Evolutionary conservation across 352 stramenopile species (phyloP), one percentile per base, ranked within the genome.

Genomic region (Phytopythium kandeliae): DNA sequence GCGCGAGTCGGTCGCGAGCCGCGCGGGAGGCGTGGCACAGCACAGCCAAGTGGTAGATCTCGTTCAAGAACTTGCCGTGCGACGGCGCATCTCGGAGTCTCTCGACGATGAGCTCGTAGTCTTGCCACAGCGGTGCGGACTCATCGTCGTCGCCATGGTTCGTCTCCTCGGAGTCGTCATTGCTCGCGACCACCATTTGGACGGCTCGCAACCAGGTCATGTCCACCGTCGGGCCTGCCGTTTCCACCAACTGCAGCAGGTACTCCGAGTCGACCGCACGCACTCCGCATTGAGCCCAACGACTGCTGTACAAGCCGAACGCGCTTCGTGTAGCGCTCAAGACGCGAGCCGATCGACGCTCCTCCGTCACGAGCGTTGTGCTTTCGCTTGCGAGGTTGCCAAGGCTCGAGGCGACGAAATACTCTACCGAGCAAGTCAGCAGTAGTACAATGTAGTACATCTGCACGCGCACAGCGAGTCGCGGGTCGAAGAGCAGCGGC

Each of bases 361-460:
- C 6, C 38, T 9, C 19, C 19, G 10, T 4, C 1, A n/a, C 4
- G 6, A 17, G 28, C 3, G 3, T 12, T 25, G 0, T 28, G 24
- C 15, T 10, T 1, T 19, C 13, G 41, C 1, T 24, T 30, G 9
- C 4, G 3, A 45, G 19, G 13, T 15, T 6, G 19, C 11, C 10
- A 6, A 12, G 4, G 13, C 41, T 5, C 28, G 22, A 22, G 2
- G 34, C 41, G 22, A 67, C 48, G 50, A 82, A 75, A 56, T 62
- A 71, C 19, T 90, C 78, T 11, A 38, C 17, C 1, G 67, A 69
- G 48, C 78, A 86, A 12, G 74, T 81, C 40, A 90, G 46, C 25
- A 81, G 42, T 19, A 90, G 38, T 17, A 87, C 17, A 30, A 87
- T 65, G 40, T 79, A 82, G 58, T 78, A 90, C 63, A 85, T 69